Evolutionary conservation across 2,329 filamentous ascomycete genomes (phyloP), one percentile per base, ranked within the genome.

Genomic region (Arachnomyces sp.): DNA sequence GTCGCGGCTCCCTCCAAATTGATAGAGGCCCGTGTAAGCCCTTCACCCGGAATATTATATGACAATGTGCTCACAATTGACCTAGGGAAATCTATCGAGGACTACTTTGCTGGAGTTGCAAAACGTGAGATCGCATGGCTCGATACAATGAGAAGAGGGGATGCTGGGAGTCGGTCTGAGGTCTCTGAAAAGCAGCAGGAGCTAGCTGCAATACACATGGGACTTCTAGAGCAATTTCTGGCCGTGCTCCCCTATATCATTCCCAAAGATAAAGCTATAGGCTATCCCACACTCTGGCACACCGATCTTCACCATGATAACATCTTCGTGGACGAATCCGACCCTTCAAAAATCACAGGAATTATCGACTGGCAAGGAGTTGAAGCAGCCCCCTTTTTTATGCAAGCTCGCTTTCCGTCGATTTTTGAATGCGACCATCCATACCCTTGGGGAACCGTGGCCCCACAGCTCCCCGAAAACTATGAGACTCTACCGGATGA

Each of bases 261-360:
- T 38, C 51, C 41, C 25, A 36, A 43, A 25, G 12, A 31, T 39
- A 39, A 47, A 9, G 5, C 9, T 25, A 25, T 25, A 25, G 9
- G 17, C 14, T 37, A 18, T 31, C 29, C 37, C 9, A 16, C 15
- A 43, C 49, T 5, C 30, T 39, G 14, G 33, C 53, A 55, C 38
- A 44, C 45, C 28, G 49, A 55, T 41, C 49, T 57, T 33, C 50
- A 57, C 43, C 20, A 50, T 41, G 54, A 59, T 20, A 63, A 63
- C 37, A 62, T 63, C n/a, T 63, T 57, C 39, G 50, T 58, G 8
- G 47, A 56, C 34, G 20, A 44, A 3, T 35, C 46, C 15, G 52
- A 58, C 9, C 51, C 51, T 35, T 49, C 51, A 9, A 45, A 45
- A 43, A 55, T 56, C 34, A 43, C 49, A 2, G 32, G 43, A n/a